Evolutionary conservation across 192 early-diverging fungal species (phyloP), one percentile per base, ranked within the genome.

Genomic region (Lunasporangiospora selenospora): DNA sequence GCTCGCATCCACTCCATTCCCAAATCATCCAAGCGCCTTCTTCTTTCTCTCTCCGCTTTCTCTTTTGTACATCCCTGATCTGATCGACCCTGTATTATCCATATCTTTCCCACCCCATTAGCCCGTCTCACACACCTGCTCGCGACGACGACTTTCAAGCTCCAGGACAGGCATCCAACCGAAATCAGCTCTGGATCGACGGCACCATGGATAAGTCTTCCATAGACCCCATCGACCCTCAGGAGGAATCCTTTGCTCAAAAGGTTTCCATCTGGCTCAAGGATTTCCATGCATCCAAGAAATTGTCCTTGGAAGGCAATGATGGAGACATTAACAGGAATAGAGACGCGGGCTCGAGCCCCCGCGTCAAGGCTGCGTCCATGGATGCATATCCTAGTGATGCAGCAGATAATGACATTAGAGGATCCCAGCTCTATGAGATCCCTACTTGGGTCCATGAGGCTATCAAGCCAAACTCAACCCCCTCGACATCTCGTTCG

Each of bases 391-490:
- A n/a, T n/a, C n/a, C n/a, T n/a, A n/a, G n/a, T n/a, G n/a, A n/a
- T n/a, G n/a, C n/a, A n/a, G n/a, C n/a, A n/a, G n/a, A n/a, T n/a
- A n/a, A n/a, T n/a, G n/a, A 30, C 6, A 37, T 4, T 15, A 56
- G 21, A 7, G 42, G 23, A 6, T 8, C 23, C 37, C 39, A 12
- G 33, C 7, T 29, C 40, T 21, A 21, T n/a, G 19, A 46, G 6
- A 12, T 65, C 37, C 62, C 62, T 21, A 27, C 54, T 26, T 67
- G 65, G 65, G 65, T 55, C 37, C 55, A 54, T 53, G 62, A 52
- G 10, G 43, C 23, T 24, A 33, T 58, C 23, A 13, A 36, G 2
- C 18, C 39, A 19, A 27, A 6, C 18, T 19, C 24, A 10, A 30
- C 31, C 27, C 47, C 54, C 4, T 31, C 54, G 16, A 29, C 38